Evolutionary conservation across 2,329 filamentous ascomycete genomes (phyloP).

Genomic region (Cordyceps farinosa): DNA sequence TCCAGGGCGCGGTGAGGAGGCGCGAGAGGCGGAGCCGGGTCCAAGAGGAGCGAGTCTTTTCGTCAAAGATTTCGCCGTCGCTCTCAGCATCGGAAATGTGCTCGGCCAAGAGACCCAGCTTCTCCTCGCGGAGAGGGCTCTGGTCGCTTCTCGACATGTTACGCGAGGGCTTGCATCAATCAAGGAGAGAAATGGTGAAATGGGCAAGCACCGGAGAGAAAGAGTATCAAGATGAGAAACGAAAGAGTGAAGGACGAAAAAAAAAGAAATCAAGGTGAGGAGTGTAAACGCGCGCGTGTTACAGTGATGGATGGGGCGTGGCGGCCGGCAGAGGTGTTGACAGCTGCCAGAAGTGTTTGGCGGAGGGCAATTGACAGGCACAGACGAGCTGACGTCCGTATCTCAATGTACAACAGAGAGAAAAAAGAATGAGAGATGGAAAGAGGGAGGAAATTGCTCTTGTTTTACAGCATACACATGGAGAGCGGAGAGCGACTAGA

Average conservation of each 20-base stretch:
- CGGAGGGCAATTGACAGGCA: neutral
- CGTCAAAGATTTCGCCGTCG: constrained; percentile 36
- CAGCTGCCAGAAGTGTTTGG: constrained; percentile 8
- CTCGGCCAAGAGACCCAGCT: constrained; percentile 43
- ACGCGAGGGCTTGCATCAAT: constrained; percentile 5
- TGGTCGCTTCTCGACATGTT: constrained; percentile 6
- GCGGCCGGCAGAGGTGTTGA: constrained; percentile 5
- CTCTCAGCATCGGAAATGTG: constrained; percentile 43
- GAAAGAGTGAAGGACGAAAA: constrained; percentile 15
- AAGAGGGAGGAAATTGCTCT: neutral
- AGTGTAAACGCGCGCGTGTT: constrained; percentile 13
- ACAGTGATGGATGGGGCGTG: neutral
- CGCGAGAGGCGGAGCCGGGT: constrained; percentile 23
- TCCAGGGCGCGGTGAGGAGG: constrained; percentile 28
- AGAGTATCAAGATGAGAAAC: neutral
- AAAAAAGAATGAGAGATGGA: neutral
- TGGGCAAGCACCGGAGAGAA: neutral
- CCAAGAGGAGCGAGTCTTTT: constrained; percentile 37
- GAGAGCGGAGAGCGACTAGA: neutral
- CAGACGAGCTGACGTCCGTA: neutral
- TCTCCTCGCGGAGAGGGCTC: constrained; percentile 37
- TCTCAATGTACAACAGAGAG: neutral
- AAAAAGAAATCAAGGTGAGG: constrained; percentile 13
- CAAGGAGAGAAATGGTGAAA: neutral
- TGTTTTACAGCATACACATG: neutral